Base-by-base conservation (phyloP, 163 green algal genomes). In the Trebouxiophyceae sp. region DNA sequence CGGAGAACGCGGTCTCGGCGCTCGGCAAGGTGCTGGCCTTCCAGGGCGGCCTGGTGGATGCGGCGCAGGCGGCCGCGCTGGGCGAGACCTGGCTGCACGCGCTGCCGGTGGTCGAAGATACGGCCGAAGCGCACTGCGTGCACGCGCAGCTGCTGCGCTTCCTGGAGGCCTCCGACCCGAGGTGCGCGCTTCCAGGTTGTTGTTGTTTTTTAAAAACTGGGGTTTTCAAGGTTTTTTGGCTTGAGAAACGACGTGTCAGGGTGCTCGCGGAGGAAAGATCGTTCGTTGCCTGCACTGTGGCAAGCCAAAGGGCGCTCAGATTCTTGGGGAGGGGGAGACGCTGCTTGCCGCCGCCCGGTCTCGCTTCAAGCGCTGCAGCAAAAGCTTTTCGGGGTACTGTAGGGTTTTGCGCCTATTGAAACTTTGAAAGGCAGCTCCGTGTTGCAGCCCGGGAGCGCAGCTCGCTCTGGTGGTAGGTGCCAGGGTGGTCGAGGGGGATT, bases 21-120 rank as follows among this genome's bases (percentile, higher is more conserved):
- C 77, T 96, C 63, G 89, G 86, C 57, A 90, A 89, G 65, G 67
- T 93, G 45, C 60, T 96, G 60, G 75, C 89, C 61, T 70, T 84
- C 69, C 78, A 86, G 31, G 60, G 64, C n/a, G 78, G 26, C 1
- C 39, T 46, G 5, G 4, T 72, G 58, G 45, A 61, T 29, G 44
- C 32, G 4, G n/a, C 5, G 29, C 33, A 50, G 29, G n/a, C 65
- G 54, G 60, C 34, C 31, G 55, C 54, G 45, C 32, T 72, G 4
- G 34, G 45, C 20, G 39, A 20, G 8, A 28, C 66, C 22, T 83
- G 67, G 68, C 24, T 95, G 31, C 54, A 39, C 22, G 65, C 33
- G 23, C 70, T 93, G 63, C 89, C 87, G 6, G 69, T 96, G 32
- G 77, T 70, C 22, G 65, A 60, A 20, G 88, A 95, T 68, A 61